These are phyloP conservation scores for Uronychia binucleata DNA, from an alignment of 73 alveolate species.

Conservation along the genomic window DNA sequence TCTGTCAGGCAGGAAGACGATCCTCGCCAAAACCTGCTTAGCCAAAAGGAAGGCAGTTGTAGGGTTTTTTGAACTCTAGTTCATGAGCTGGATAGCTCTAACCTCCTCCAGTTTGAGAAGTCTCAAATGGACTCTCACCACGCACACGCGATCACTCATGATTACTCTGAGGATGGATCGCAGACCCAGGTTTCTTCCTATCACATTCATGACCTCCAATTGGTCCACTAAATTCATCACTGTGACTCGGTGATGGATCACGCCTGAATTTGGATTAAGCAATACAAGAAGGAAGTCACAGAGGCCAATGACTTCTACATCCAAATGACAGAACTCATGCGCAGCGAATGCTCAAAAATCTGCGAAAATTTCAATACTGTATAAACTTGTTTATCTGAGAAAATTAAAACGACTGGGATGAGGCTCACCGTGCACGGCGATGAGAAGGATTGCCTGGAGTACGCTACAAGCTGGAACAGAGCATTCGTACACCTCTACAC, in stretches of 20 bases:
- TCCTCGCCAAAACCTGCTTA: too few relatives aligned
- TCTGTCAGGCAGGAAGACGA: too few relatives aligned
- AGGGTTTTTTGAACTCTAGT: too few relatives aligned
- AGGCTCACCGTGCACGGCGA: conserved; percentile 7
- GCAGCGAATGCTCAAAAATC: not conserved
- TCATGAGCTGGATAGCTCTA: not conserved
- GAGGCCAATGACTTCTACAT: not conserved
- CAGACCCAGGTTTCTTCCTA: not conserved
- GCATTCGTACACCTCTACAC: conserved; percentile 69
- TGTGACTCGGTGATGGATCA: not conserved
- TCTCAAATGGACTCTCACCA: not conserved
- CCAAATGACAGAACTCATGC: not conserved
- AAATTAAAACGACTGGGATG: not conserved
- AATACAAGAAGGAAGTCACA: not conserved
- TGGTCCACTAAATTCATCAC: not conserved
- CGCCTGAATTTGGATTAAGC: not conserved
- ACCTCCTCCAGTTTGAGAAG: not conserved
- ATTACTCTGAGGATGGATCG: not conserved
- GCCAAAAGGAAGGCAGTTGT: not conserved
- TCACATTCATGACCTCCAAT: not conserved
- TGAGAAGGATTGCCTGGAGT: conserved; percentile 86
- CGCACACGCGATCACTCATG: not conserved
- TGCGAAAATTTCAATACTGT: not conserved
- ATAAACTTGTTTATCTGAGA: not conserved
- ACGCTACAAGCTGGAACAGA: conserved; percentile 86